Conservation (phyloP, 768 basidiomycete species). For the Coprinopsis marcescibilis region DNA sequence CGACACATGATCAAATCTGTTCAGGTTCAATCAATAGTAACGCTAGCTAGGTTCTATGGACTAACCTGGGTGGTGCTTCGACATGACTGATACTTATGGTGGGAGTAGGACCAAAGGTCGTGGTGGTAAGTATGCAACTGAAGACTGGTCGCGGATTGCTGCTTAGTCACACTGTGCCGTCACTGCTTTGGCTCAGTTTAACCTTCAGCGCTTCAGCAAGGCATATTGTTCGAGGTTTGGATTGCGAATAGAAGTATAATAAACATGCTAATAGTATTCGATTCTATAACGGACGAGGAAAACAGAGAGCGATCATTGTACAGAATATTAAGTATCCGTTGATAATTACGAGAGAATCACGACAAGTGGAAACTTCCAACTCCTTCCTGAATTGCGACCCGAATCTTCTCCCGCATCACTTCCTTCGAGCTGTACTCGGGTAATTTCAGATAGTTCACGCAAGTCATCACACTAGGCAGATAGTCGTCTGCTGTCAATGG, state of each 20-base stretch:
- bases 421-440: conserved; percentile 90
- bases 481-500: conserved; percentile 91
- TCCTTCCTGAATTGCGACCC: conserved; percentile 86
- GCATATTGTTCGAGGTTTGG: background rate
- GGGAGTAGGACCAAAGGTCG: background rate
- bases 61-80: conserved; percentile 85
- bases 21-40: conserved; percentile 8
- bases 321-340: background rate
- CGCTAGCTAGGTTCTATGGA: background rate
- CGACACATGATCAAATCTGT: conserved; percentile 97
- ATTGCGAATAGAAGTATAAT: too few species aligned
- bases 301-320: too few species aligned
- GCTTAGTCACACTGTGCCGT: too few species aligned
- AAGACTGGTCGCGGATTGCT: too few species aligned
- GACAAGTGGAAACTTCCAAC: conserved; percentile 97
- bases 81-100: conserved; percentile 43
- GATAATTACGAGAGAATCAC: conserved; percentile 31
- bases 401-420: conserved; percentile 79
- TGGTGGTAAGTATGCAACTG: too few species aligned
- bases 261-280: too few species aligned
- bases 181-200: too few species aligned
- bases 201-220: too few species aligned
- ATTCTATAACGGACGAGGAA: too few species aligned
- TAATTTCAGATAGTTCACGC: conserved; percentile 93
- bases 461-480: conserved; percentile 97